Base-by-base conservation (phyloP, 2,329 filamentous ascomycete species). In the Fusarium verticillioides region DNA sequence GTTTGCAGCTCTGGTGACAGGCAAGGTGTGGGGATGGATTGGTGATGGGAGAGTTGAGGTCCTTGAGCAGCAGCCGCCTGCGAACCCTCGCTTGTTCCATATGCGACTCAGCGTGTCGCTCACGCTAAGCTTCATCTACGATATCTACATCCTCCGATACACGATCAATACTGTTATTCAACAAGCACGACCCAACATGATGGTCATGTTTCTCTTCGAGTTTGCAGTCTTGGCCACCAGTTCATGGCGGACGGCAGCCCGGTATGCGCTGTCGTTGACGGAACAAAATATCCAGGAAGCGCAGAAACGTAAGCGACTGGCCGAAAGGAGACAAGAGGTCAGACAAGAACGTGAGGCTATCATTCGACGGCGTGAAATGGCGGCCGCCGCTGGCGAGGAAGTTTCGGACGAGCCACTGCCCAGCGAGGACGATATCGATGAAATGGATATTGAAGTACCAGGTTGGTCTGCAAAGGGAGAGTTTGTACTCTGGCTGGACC, bases 121-220 rank as follows among this genome's bases (percentile, higher is more conserved):
- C 52, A 79, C 93, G 4, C 82, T 97, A 60, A 96, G 95, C 72
- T 87, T 97, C 66, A 75, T 90, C 21, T 98, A 97, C 83, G 93
- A 97, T 79, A 81, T 91, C 30, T 92, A 88, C 80, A 91, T 99
- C 83, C 90, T 98, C 73, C 88, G 88, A 54, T 98, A 97, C 81
- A 92, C 93, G 66, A 87, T 97, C 69, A 89, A 91, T 34, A 94
- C 93, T 0, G 95, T 98, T 37, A 91, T 98, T 56, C 91, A 93
- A 65, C 92, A 97, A 80, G 94, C 96, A 5, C 89, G 93, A n/a
- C 95, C 96, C 1, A 96, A 97, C 66, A 98, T 99, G 93, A 99
- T 98, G 95, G 95, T 99, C 72, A 98, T 99, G 95, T 99, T 99
- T 79, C 91, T 97, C 10, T 99, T 99, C 77, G 96, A 99, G 82